Conservation (phyloP, 768 basidiomycete species). For the Thelephora ganbajun region DNA sequence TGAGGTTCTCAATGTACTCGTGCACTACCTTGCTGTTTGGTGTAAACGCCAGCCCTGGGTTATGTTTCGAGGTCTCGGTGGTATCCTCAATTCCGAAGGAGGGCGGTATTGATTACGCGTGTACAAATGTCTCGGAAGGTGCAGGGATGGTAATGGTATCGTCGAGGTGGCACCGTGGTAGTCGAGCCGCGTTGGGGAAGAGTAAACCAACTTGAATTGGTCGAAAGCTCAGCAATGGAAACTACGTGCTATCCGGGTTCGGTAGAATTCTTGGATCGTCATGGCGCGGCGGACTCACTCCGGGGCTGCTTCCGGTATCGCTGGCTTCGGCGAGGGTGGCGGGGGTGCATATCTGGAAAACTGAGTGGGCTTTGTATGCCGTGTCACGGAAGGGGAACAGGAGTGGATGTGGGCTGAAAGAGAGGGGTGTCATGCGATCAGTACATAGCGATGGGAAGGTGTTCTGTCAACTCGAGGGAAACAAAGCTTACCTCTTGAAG, state of each 20-base stretch:
- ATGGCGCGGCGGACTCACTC: too few relatives aligned
- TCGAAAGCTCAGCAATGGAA: neutral
- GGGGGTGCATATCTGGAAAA: too few relatives aligned
- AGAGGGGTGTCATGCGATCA: too few relatives aligned
- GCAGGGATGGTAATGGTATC: neutral
- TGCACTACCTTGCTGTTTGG: constrained; percentile 42
- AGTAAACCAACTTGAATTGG: neutral
- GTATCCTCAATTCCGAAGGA: neutral
- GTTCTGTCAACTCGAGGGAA: neutral
- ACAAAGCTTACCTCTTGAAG: neutral
- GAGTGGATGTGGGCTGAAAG: neutral
- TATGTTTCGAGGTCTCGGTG: too few relatives aligned
- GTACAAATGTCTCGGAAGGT: neutral
- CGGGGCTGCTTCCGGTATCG: too few relatives aligned
- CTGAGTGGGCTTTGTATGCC: too few relatives aligned
- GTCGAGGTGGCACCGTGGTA: neutral
- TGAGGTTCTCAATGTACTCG: constrained; percentile 46
- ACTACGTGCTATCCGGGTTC: too few relatives aligned
- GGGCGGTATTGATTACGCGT: neutral
- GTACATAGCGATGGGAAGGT: neutral
- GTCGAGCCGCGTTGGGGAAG: neutral
- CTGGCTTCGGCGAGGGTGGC: too few relatives aligned
- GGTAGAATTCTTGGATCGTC: too few relatives aligned
- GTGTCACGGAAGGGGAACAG: neutral
- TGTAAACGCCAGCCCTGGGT: neutral